These are phyloP conservation scores for Globisporangium spiculum DNA, from an alignment of 352 stramenopile genomes.

Conservation along the genomic window DNA sequence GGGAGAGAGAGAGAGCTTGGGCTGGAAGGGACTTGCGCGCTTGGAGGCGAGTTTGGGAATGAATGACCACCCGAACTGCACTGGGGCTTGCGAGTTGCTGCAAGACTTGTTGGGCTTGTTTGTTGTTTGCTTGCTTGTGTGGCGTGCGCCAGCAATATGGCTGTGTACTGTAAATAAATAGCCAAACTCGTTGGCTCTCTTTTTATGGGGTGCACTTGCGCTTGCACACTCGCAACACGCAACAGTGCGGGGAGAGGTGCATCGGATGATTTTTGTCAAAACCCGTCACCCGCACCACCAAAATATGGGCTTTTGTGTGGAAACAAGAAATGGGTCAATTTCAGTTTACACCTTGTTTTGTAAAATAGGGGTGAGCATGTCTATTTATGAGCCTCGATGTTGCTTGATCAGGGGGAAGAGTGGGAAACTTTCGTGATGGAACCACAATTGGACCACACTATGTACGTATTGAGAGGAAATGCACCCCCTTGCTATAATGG, in stretches of 20 bases:
- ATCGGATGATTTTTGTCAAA: constrained; percentile 1
- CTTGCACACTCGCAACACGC: constrained; percentile 4
- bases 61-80: constrained; percentile 13
- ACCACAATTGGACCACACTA: constrained; percentile 13
- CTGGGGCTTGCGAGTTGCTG: background rate
- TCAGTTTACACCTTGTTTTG: background rate
- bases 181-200: background rate
- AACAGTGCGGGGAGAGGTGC: constrained; percentile 2
- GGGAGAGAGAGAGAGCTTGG: background rate
- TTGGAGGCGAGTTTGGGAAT: constrained; percentile 18
- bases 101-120: background rate
- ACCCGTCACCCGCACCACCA: constrained; percentile 25
- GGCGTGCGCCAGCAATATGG: background rate
- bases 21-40: constrained; percentile 5
- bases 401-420: constrained; percentile 13
- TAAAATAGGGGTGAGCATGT: background rate
- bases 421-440: constrained; percentile 2
- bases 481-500: background rate
- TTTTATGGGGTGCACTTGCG: background rate
- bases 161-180: constrained; percentile 10
- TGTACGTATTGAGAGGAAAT: background rate
- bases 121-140: background rate
- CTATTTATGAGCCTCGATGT: background rate
- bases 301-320: constrained; percentile 18
- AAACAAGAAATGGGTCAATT: background rate